phyloP scores from a whole-genome alignment of 305 asterid species.

The Plantago coronopus region DNA sequence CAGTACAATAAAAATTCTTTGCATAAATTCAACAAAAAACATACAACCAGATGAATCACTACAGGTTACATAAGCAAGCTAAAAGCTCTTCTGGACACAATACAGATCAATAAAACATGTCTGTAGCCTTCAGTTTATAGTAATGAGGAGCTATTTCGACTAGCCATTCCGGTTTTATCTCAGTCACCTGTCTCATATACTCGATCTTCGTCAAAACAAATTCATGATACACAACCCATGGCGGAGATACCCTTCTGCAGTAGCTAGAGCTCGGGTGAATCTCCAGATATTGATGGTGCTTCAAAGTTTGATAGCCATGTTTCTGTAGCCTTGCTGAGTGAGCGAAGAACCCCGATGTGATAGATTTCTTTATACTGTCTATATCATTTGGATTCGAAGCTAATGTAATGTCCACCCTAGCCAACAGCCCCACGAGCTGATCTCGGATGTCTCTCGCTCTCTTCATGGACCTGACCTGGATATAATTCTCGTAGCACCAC shows the following conservation, averaged over 20 bases:
- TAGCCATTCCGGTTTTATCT: conserved; percentile 7
- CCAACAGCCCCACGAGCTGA: conserved; percentile 86
- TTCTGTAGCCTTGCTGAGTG: conserved; percentile 82
- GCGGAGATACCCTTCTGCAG: too few species aligned
- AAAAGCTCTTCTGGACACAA: too few species aligned
- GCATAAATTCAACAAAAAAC: too few species aligned
- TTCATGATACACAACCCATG: conserved; percentile 18
- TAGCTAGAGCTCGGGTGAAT: conserved; percentile 94
- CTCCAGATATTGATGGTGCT: conserved; percentile 78
- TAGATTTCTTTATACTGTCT: conserved; percentile 73
- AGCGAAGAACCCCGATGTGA: conserved; percentile 76
- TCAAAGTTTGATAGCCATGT: conserved; percentile 66
- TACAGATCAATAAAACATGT: too few species aligned
- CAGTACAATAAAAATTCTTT: neutral
- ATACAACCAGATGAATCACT: too few species aligned
- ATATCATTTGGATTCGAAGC: conserved; percentile 54
- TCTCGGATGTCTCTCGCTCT: conserved; percentile 93
- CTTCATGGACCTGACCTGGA: conserved; percentile 85
- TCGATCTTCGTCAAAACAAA: conserved; percentile 7
- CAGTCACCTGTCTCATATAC: conserved; percentile 10
- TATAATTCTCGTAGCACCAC: conserved; percentile 96
- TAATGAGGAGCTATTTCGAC: conserved; percentile 8
- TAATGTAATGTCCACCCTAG: conserved; percentile 84
- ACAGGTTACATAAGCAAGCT: too few species aligned
- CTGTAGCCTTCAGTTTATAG: conserved; percentile 28